Evolutionary conservation across 2,329 filamentous ascomycete species (phyloP).

Genomic region (Ophiostoma montium): DNA sequence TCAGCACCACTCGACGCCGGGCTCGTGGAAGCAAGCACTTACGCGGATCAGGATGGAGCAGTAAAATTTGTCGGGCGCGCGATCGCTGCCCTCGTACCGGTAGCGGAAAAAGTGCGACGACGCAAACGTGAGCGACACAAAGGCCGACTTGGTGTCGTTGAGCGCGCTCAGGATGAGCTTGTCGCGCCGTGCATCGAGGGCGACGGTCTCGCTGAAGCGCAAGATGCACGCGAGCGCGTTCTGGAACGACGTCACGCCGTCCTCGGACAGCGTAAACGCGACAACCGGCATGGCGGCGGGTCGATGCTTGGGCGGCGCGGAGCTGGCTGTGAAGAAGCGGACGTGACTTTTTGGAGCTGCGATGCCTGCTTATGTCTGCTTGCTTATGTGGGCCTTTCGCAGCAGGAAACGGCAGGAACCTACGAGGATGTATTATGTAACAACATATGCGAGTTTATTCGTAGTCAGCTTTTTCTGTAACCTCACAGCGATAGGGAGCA

Average conservation of each 20-base stretch:
- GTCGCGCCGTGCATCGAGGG: constrained; percentile 56
- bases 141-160: constrained; percentile 70
- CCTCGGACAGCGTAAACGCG: constrained; percentile 59
- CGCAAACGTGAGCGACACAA: constrained; percentile 57
- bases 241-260: constrained; percentile 55
- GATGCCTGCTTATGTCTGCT: too few relatives aligned
- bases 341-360: not conserved
- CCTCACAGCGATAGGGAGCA: too few relatives aligned
- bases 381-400: constrained; percentile 1
- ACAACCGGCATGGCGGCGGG: constrained; percentile 40
- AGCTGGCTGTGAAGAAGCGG: not conserved
- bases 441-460: too few relatives aligned
- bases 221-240: constrained; percentile 60
- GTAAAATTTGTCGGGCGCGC: constrained; percentile 48
- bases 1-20: too few relatives aligned
- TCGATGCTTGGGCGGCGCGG: not conserved
- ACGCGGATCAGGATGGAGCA: constrained; percentile 64
- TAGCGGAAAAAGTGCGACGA: constrained; percentile 58
- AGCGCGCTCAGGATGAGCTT: constrained; percentile 58
- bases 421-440: too few relatives aligned
- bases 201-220: constrained; percentile 70
- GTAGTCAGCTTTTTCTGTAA: too few relatives aligned
- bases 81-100: constrained; percentile 42
- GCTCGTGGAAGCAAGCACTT: constrained; percentile 13
- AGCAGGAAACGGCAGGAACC: not conserved